Evolutionary conservation across 2,329 filamentous ascomycete species (phyloP).

Genomic region (Ophiostoma quercus): DNA sequence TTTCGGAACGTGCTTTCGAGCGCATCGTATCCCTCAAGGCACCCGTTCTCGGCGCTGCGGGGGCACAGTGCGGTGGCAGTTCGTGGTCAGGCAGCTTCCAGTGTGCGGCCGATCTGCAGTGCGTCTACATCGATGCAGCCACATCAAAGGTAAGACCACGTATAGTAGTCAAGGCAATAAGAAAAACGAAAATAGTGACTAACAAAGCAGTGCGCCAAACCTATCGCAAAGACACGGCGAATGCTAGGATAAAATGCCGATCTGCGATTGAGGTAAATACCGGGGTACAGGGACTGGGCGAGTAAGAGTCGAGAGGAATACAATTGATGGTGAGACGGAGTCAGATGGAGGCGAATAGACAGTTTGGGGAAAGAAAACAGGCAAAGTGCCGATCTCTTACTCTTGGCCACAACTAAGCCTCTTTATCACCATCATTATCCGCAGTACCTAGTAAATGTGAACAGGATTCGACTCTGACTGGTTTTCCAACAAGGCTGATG

Average conservation of each 20-base stretch:
- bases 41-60: conserved; percentile 35
- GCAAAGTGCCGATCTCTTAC: not conserved
- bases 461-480: not conserved
- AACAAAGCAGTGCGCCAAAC: not conserved
- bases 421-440: not conserved
- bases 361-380: not conserved
- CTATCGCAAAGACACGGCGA: not conserved
- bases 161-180: not conserved
- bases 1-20: not conserved
- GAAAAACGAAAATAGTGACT: not conserved
- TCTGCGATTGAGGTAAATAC: not conserved
- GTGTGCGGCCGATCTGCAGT: conserved; percentile 21
- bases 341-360: not conserved
- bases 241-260: not conserved
- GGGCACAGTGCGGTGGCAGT: conserved; percentile 23
- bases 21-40: not conserved
- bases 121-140: conserved; percentile 18
- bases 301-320: not conserved
- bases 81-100: conserved; percentile 24
- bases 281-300: not conserved
- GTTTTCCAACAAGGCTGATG: not conserved
- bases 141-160: not conserved
- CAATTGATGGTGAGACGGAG: not conserved
- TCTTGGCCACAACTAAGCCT: not conserved
- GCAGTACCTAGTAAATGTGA: not conserved